A percentile compares a stretch with the other conserved stretches of the same genome.
Conservation (phyloP, 2,329 filamentous ascomycete species). For the Phialophora chinensis region DNA sequence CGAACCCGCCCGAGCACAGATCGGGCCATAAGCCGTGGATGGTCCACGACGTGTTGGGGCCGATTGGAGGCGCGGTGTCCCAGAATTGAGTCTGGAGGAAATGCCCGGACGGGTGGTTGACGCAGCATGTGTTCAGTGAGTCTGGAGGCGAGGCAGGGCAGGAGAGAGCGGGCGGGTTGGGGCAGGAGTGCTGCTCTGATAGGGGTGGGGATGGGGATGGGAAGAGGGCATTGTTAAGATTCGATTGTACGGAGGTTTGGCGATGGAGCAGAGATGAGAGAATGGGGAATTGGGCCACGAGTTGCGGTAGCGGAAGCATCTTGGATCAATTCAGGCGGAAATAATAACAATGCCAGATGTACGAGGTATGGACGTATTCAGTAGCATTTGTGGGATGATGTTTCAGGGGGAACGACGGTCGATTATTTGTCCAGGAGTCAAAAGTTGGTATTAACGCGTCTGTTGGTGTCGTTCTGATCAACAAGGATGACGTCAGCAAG, state of each 20-base stretch:
- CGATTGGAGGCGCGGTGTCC: conserved; percentile 69
- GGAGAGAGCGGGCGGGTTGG: conserved; percentile 32
- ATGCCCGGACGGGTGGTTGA: conserved; percentile 73
- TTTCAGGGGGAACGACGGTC: not conserved
- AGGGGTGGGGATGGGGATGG: not conserved
- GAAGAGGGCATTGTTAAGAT: not conserved
- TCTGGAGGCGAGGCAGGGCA: conserved; percentile 31
- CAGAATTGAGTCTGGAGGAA: conserved; percentile 79
- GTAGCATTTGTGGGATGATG: not conserved
- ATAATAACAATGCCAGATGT: not conserved
- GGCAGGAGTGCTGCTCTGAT: conserved; percentile 13
- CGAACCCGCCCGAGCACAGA: conserved; percentile 73
- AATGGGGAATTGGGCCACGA: conserved; percentile 26
- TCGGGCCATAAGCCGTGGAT: conserved; percentile 74
- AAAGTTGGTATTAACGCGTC: not conserved
- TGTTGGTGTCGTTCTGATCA: not conserved
- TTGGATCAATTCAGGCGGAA: not conserved
- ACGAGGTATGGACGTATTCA: not conserved
- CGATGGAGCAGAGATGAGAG: conserved; percentile 24
- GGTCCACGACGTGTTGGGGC: conserved; percentile 74
- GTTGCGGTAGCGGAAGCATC: conserved; percentile 19
- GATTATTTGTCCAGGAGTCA: not conserved
- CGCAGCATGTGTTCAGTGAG: conserved; percentile 69
- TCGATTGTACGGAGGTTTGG: not conserved
- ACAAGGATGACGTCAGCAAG: conserved; percentile 26